Percentiles rank a stretch among this genome's conserved stretches.
phyloP scores from a whole-genome alignment of 192 early-diverging fungal genomes.

The Umbelopsis ramanniana region DNA sequence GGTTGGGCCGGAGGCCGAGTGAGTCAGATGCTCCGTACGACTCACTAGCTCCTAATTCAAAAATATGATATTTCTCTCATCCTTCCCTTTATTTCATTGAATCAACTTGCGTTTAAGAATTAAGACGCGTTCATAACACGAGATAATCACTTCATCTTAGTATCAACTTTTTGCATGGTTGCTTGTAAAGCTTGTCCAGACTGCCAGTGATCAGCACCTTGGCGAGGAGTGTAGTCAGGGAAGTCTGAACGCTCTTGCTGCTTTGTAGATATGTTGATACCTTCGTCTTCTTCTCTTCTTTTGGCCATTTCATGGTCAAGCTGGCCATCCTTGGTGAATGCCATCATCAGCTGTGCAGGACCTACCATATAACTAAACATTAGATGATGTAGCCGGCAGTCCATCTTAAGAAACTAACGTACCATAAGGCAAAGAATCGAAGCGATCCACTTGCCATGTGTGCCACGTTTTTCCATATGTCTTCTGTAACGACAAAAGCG shows the following conservation, averaged over 20 bases:
- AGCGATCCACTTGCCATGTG: conserved; percentile 56
- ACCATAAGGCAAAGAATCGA: conserved; percentile 48
- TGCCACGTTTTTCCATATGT: conserved; percentile 57
- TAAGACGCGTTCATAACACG: too few relatives aligned
- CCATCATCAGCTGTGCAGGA: conserved; percentile 52
- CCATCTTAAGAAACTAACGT: neutral
- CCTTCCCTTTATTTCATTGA: too few relatives aligned
- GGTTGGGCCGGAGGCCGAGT: too few relatives aligned
- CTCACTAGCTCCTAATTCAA: too few relatives aligned
- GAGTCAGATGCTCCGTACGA: too few relatives aligned
- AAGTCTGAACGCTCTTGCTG: neutral
- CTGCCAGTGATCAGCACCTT: conserved; percentile 1
- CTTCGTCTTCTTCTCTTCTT: neutral
- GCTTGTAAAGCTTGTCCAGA: neutral
- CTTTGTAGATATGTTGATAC: neutral
- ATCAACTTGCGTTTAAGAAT: too few relatives aligned
- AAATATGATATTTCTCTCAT: too few relatives aligned
- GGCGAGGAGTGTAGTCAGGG: neutral
- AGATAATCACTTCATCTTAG: neutral
- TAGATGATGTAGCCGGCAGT: too few relatives aligned
- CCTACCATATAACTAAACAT: conserved; percentile 26
- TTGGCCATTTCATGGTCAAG: conserved; percentile 25
- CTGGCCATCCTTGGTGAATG: conserved; percentile 48
- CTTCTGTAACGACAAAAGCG: conserved; percentile 39
- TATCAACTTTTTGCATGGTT: neutral